phyloP scores from a whole-genome alignment of 331 rosid species.

The Dryas integrifolia region DNA sequence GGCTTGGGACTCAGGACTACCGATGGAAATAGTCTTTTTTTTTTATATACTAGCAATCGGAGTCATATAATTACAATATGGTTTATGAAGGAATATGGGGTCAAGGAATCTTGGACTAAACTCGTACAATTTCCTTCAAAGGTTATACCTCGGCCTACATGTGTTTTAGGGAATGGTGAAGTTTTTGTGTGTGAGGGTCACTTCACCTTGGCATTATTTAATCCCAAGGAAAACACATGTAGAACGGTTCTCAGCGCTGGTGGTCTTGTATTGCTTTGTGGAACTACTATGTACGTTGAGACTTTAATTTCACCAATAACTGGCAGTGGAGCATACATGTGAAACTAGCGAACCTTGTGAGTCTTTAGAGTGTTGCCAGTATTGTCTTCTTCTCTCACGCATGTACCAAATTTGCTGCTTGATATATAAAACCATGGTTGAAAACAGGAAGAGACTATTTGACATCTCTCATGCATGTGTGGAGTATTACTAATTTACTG shows the following conservation, averaged over 20 bases:
- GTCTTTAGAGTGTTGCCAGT: neutral
- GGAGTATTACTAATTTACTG: no score
- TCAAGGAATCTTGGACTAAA: slow-evolving; percentile 10
- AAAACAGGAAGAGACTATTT: no score
- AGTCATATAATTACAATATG: neutral
- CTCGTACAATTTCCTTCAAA: neutral
- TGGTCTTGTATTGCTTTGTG: neutral
- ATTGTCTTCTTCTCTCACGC: no score
- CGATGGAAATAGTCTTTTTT: neutral
- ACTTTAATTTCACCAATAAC: slow-evolving; percentile 8
- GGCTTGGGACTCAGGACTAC: neutral
- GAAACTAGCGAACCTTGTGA: neutral
- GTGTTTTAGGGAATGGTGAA: slow-evolving; percentile 13
- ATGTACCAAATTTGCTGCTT: no score
- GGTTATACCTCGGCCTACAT: neutral
- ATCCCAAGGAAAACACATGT: neutral
- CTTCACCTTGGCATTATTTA: neutral
- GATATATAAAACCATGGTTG: no score
- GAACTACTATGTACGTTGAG: neutral
- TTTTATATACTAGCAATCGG: neutral
- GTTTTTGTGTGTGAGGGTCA: neutral
- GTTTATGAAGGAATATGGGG: slow-evolving; percentile 15
- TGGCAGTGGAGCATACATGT: neutral
- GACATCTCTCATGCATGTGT: no score
- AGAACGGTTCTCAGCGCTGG: no score